These are phyloP conservation scores for Mycena olivaceomarginata DNA, from an alignment of 768 basidiomycete genomes.

Conservation along the genomic window DNA sequence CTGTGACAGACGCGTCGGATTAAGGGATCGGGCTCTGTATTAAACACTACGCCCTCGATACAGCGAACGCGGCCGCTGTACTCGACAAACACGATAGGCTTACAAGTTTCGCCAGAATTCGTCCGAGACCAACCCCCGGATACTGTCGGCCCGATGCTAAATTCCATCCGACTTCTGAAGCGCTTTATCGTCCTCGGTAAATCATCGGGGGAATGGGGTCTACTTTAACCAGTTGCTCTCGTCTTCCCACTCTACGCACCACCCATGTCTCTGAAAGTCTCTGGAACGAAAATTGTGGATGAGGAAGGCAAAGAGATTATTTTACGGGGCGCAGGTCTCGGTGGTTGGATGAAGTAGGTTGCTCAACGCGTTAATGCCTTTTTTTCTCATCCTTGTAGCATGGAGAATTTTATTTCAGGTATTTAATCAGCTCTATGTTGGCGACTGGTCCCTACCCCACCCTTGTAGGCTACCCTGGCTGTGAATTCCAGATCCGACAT, in stretches of 20 bases:
- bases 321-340: slow-evolving; percentile 83
- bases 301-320: slow-evolving; percentile 73
- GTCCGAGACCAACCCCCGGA: background rate
- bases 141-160: background rate
- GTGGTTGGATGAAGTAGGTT: slow-evolving; percentile 91
- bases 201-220: slow-evolving; percentile 33
- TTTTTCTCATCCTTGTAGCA: slow-evolving; percentile 59
- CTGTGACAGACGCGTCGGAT: too few species aligned
- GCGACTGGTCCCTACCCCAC: too few species aligned
- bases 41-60: too few species aligned
- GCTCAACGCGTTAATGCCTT: slow-evolving; percentile 32
- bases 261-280: slow-evolving; percentile 73
- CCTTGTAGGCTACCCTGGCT: slow-evolving; percentile 81
- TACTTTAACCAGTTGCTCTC: slow-evolving; percentile 17
- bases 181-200: slow-evolving; percentile 18
- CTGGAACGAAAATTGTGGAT: slow-evolving; percentile 77
- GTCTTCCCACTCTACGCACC: background rate
- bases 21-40: too few species aligned
- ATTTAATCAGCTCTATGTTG: background rate
- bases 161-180: background rate
- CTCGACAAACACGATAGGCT: background rate
- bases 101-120: slow-evolving; percentile 12
- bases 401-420: slow-evolving; percentile 89
- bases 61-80: too few species aligned
- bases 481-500: slow-evolving; percentile 86